Base-by-base conservation (phyloP, 164 flowering plant genomes). In the Aristolochia californica region DNA sequence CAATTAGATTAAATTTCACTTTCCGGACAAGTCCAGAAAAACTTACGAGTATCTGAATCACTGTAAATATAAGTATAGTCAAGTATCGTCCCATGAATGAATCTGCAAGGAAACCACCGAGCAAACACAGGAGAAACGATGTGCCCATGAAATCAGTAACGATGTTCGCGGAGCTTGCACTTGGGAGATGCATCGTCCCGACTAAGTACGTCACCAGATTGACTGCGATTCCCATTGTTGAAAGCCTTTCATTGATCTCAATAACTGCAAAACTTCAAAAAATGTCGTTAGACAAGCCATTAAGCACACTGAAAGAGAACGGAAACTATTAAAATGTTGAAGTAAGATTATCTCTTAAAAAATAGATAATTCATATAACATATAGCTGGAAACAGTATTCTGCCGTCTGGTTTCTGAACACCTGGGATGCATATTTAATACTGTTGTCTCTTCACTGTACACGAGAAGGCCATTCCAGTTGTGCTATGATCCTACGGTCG, bases 171-270 rank as follows among this genome's bases (percentile, higher is more conserved):
- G 98, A 78, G 17, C 80, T 71, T 16, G 95, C 67, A 57, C 94
- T 88, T 0, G 90, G 82, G 12, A 87, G 73, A 69, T 87, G 97
- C 95, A 93, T 82, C 13, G 89, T 83, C 23, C 84, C 83, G 30
- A 44, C 58, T 65, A 93, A 65, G 70, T 88, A 93, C 13, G 96
- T 91, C 71, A 91, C 96, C 7, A 91, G 75, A 72, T 93, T 93
- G 55, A 93, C 97, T 20, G 91, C 95, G 51, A 93, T 88, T 60
- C 93, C 98, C 87, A 93, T 85, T 0, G 97, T 85, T 7, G 97
- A 79, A 0, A 93, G 85, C 78, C 97, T 82, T 70, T 93, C 97
- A 45, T 78, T 70, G 51, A 83, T 57, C 69, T 91, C 98, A 43
- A 91, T 78, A 22, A 77, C 98, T 91, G 58, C 2, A 59, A 5